A percentile compares a stretch with the other conserved stretches of the same genome.
Conservation (phyloP, 805 yeast genomes). For the Huiozyma naganishii region DNA sequence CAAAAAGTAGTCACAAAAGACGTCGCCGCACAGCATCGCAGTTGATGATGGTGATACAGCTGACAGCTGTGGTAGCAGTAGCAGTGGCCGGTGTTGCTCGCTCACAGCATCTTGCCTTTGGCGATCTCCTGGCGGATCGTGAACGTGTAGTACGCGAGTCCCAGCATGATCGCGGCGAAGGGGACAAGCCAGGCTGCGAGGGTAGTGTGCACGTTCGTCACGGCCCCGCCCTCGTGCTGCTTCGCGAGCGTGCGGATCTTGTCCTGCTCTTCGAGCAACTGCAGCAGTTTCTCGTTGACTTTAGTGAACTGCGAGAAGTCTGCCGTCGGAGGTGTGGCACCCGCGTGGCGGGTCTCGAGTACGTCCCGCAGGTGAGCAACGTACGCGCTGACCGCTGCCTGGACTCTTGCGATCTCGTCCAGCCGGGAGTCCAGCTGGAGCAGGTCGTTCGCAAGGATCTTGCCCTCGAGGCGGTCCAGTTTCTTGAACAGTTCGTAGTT, state of each 20-base stretch:
- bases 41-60: too few relatives aligned
- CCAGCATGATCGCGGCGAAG: conserved; percentile 18
- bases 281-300: conserved; percentile 22
- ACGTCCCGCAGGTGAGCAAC: conserved; percentile 6
- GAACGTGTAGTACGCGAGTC: conserved; percentile 28
- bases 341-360: not conserved
- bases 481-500: conserved; percentile 22
- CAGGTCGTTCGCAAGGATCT: conserved; percentile 27
- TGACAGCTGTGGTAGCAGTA: too few relatives aligned
- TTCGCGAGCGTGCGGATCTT: conserved; percentile 20
- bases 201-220: conserved; percentile 16
- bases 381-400: conserved; percentile 15
- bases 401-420: conserved; percentile 15
- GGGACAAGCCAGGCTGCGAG: conserved; percentile 25
- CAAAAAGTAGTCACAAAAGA: too few relatives aligned
- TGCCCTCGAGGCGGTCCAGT: conserved; percentile 26
- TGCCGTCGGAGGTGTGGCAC: conserved; percentile 1
- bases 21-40: too few relatives aligned
- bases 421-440: conserved; percentile 16
- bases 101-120: conserved; percentile 22
- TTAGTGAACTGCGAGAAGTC: conserved; percentile 21
- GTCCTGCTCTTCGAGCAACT: conserved; percentile 23
- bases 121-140: conserved; percentile 27
- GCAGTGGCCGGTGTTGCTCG: too few relatives aligned
- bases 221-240: conserved; percentile 5